Evolutionary conservation across 1,284 basidiomycete species (phyloP).

Genomic region (Anthracocystis setariae): DNA sequence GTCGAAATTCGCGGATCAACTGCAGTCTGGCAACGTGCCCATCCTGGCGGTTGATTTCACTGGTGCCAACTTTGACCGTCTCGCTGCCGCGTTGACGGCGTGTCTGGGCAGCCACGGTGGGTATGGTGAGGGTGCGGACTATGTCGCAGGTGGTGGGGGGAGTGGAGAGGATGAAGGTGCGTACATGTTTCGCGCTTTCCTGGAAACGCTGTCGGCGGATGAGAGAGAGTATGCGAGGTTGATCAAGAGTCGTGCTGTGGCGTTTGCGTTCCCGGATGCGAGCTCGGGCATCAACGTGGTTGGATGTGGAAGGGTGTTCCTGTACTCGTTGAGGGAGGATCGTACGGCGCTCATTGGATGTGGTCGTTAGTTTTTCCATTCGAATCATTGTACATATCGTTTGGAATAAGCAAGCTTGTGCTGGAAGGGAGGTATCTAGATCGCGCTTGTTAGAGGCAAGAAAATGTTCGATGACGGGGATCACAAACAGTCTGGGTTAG

Average conservation of each 20-base stretch:
- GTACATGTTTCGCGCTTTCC: constrained; percentile 50
- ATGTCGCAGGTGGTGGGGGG: constrained; percentile 3
- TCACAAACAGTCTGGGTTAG: no score
- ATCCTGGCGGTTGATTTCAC: constrained; percentile 61
- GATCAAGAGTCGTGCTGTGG: constrained; percentile 37
- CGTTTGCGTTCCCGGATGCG: constrained; percentile 41
- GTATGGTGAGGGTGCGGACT: constrained; percentile 2
- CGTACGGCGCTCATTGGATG: constrained; percentile 46
- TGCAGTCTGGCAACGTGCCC: constrained; percentile 53
- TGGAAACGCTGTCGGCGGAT: constrained; percentile 50
- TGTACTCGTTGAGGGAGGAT: constrained; percentile 55
- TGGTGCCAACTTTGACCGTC: constrained; percentile 43
- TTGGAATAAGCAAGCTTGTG: no score
- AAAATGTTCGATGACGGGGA: no score
- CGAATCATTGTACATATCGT: not conserved
- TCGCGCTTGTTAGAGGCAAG: no score
- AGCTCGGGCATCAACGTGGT: constrained; percentile 23
- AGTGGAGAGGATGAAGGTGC: constrained; percentile 32
- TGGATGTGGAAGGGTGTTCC: constrained; percentile 41
- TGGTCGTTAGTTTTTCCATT: constrained; percentile 12
- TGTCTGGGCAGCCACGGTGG: constrained; percentile 40
- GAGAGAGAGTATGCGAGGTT: constrained; percentile 58
- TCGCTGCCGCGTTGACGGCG: constrained; percentile 45
- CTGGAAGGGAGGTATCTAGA: no score
- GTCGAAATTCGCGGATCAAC: constrained; percentile 45